phyloP scores from a whole-genome alignment of 371 early-diverging fungal genomes.

The Syncephalis plumigaleata region DNA sequence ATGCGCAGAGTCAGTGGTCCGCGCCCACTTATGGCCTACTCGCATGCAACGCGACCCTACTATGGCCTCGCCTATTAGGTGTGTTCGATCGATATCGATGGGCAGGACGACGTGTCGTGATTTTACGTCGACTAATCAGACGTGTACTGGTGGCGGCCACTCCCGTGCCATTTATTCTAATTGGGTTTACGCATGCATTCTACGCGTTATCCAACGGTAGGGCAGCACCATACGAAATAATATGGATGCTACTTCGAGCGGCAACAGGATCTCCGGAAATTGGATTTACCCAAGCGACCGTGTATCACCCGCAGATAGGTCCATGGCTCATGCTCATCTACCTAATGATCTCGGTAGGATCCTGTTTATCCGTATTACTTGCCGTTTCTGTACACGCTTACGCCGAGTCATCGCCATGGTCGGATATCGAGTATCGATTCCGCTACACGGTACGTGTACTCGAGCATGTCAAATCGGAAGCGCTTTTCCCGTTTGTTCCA shows the following conservation, averaged over 20 bases:
- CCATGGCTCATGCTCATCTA: slow-evolving; percentile 1
- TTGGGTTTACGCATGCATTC: slow-evolving; percentile 4
- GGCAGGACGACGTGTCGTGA: not conserved
- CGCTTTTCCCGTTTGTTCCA: slow-evolving; percentile 3
- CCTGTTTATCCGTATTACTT: not conserved
- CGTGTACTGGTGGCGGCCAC: not conserved
- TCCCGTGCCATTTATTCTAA: not conserved
- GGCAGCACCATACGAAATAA: not conserved
- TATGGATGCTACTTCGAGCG: not conserved
- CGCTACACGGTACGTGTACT: slow-evolving; percentile 1
- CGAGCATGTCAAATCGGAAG: slow-evolving; percentile 1
- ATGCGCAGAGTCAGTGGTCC: not conserved
- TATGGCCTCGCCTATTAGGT: slow-evolving; percentile 1
- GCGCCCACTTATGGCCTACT: not conserved
- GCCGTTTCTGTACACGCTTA: slow-evolving; percentile 1
- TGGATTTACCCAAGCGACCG: not conserved
- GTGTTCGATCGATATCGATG: slow-evolving; percentile 3
- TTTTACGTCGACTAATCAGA: slow-evolving; percentile 1
- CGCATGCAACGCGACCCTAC: slow-evolving; percentile 1
- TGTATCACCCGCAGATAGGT: not conserved
- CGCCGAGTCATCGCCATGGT: not conserved
- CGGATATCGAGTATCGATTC: not conserved
- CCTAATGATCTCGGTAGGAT: not conserved
- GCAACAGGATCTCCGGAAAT: slow-evolving; percentile 1
- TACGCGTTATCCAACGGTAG: not conserved